phyloP scores from a whole-genome alignment of 83 land plant genomes.

The Isoetes engelmannii region DNA sequence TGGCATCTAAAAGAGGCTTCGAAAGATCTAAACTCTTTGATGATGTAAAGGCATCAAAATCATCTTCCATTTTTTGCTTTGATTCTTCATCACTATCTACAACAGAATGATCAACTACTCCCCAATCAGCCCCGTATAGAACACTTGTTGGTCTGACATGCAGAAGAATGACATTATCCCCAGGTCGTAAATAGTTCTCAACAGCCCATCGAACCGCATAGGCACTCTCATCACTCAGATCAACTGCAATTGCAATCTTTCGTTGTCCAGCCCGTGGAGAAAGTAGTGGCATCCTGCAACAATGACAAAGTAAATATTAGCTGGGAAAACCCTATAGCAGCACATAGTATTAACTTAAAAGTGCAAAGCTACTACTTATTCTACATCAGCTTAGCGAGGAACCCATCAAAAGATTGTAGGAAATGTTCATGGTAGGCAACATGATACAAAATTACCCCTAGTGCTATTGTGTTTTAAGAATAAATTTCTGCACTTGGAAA shows the following conservation, averaged over 20 bases:
- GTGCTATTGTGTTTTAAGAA: too few species aligned
- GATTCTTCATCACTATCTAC: slow-evolving; percentile 32
- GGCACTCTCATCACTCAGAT: slow-evolving; percentile 84
- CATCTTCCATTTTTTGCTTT: slow-evolving; percentile 35
- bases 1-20: slow-evolving; percentile 62
- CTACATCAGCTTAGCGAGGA: too few species aligned
- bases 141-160: slow-evolving; percentile 75
- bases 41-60: slow-evolving; percentile 67
- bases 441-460: too few species aligned
- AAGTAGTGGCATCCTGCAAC: slow-evolving; percentile 19
- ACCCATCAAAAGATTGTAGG: too few species aligned
- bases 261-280: slow-evolving; percentile 30
- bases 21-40: slow-evolving; percentile 64
- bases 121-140: slow-evolving; percentile 69
- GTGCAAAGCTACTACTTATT: too few species aligned
- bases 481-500: too few species aligned
- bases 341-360: too few species aligned
- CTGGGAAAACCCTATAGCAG: too few species aligned
- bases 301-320: too few species aligned
- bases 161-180: slow-evolving; percentile 62
- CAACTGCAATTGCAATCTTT: slow-evolving; percentile 81
- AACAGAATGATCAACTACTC: slow-evolving; percentile 29
- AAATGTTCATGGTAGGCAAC: too few species aligned
- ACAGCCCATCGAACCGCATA: slow-evolving; percentile 82
- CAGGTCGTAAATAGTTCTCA: slow-evolving; percentile 69